phyloP scores from a whole-genome alignment of 2,329 filamentous ascomycete genomes.

The Colletotrichum orbiculare region DNA sequence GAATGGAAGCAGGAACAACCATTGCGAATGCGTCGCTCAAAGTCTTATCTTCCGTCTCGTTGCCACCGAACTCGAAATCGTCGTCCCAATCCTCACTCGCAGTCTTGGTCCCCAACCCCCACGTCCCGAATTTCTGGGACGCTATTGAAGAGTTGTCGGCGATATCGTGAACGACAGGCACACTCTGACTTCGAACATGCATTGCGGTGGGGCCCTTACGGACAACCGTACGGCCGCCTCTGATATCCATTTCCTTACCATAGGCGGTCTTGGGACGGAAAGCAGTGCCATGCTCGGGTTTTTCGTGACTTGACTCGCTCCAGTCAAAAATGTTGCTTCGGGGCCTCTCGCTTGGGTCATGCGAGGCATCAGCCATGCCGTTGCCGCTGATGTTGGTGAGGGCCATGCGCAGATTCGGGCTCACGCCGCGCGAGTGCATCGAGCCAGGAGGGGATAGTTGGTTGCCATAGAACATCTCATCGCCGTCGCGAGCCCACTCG shows the following conservation, averaged over 20 bases:
- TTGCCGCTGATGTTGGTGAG: constrained; percentile 64
- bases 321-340: constrained; percentile 82
- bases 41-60: constrained; percentile 53
- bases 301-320: constrained; percentile 76
- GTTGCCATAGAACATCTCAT: constrained; percentile 64
- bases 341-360: constrained; percentile 58
- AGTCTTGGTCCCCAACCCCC: constrained; percentile 82
- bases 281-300: constrained; percentile 68
- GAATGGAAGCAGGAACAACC: constrained; percentile 83
- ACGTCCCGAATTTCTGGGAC: constrained; percentile 81
- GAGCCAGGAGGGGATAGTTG: constrained; percentile 69
- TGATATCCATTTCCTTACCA: constrained; percentile 76
- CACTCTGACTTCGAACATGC: constrained; percentile 84
- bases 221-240: constrained; percentile 75
- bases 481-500: constrained; percentile 69
- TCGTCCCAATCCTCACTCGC: constrained; percentile 91
- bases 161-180: constrained; percentile 76
- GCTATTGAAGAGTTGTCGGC: constrained; percentile 64
- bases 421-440: constrained; percentile 63
- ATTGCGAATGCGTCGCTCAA: constrained; percentile 59
- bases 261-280: constrained; percentile 79
- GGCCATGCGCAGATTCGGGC: constrained; percentile 65
- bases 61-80: constrained; percentile 80
- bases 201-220: constrained; percentile 76
- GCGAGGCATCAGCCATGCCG: constrained; percentile 46